Evolutionary conservation across 257 asterid species (phyloP).

Genomic region (Solanum ossicruentum): DNA sequence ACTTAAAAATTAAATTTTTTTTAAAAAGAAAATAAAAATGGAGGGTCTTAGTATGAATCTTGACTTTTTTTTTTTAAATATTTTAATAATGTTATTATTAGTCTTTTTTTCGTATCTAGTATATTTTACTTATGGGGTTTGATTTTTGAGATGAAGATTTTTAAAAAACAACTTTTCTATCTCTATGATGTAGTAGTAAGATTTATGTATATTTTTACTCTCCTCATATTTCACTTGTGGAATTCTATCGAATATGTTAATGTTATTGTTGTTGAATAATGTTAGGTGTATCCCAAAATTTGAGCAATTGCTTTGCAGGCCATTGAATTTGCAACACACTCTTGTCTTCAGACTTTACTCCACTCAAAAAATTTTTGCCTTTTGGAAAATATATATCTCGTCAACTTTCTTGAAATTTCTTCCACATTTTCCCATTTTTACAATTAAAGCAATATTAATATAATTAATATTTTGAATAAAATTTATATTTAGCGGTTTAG

Average conservation of each 20-base stretch:
- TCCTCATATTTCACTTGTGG: accelerated
- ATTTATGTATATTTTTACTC: no score
- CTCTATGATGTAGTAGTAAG: no score
- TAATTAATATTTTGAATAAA: no score
- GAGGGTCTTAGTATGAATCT: neutral
- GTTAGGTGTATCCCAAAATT: neutral
- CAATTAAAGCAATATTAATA: no score
- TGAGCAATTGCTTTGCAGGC: neutral
- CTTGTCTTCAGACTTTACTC: neutral
- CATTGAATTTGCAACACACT: neutral
- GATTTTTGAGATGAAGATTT: no score
- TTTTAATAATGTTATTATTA: neutral
- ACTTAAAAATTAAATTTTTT: neutral
- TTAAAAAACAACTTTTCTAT: no score
- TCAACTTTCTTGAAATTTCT: neutral
- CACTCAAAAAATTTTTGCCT: neutral
- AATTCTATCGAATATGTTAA: no score
- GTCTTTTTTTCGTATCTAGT: no score
- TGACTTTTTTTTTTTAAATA: neutral
- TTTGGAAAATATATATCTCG: neutral
- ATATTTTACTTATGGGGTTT: no score
- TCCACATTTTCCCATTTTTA: neutral
- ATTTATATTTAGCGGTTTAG: no score
- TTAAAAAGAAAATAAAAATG: neutral
- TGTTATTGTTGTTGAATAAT: no score